Evolutionary conservation across 768 basidiomycete genomes (phyloP), one percentile per base, ranked within the genome.

Genomic region (Chalciporus piperatus): DNA sequence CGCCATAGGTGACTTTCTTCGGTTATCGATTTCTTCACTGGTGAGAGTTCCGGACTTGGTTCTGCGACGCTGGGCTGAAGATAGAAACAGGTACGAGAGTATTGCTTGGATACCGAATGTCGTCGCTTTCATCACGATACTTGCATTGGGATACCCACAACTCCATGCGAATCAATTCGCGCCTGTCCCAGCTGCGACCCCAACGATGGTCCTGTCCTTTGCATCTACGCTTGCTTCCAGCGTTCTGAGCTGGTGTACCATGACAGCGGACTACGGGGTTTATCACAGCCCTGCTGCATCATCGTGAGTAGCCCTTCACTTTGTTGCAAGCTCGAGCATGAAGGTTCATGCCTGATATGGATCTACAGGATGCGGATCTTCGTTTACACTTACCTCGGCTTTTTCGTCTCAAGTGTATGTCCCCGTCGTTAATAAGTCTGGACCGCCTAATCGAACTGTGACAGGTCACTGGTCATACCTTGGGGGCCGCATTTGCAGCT

Each of bases 31-130:
- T 89, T 70, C 55, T 92, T 73, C 72, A 80, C 52, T 74, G 77
- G 82, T 80, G 51, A 27, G 69, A 58, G 30, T 35, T 9, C n/a
- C 38, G 30, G n/a, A 11, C 2, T 7, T 38, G 23, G 40, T 17
- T 3, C 23, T 6, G 32, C 16, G 17, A 40, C n/a, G 17, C n/a
- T 23, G 20, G 22, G 37, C 49, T n/a, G 46, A 45, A 11, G 39
- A 46, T 42, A 46, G 10, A 10, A 17, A 45, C 72, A 74, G 87
- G 85, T 92, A 87, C 58, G 90, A 90, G 63, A 76, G 80, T 11
- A 47, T 87, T 6, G 79, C 83, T 0, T 92, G 90, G 89, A 70
- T 92, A n/a, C 91, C 91, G 0, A 78, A 85, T 20, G 62, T 87
- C 14, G 65, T 92, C 43, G 77, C 82, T 7, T 91, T 84, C 64